Evolutionary conservation across 2,329 filamentous ascomycete genomes (phyloP), one percentile per base, ranked within the genome.

Genomic region (Colletotrichum higginsianum): DNA sequence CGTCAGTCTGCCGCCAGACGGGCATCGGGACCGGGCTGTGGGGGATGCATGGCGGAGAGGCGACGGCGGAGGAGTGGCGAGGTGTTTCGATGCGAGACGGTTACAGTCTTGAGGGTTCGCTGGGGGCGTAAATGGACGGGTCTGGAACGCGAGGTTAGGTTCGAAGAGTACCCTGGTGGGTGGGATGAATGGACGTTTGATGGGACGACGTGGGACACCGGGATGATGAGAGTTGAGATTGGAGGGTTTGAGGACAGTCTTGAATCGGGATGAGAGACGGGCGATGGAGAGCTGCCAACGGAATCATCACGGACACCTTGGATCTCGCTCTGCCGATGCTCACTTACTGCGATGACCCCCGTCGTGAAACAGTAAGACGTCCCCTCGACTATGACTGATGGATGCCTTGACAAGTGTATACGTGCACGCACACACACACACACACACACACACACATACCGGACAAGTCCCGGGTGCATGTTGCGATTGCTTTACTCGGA

Each of bases 1-100:
- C 64, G 65, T 71, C 46, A 68, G 46, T 16, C 58, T 68, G n/a
- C 68, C 68, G 58, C 68, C 58, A n/a, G 50, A 68, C 68, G 68
- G 65, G 4, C 57, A 67, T 2, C 55, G 67, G 21, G 67, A 70
- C 49, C 67, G 67, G 7, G 49, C 7, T n/a, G 61, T 40, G 23
- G 68, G 23, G 50, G 8, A 52, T 23, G 30, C 15, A 58, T 68
- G 65, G 68, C 46, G 63, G 52, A 42, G 49, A 15, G 35, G 53
- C 0, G 15, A 23, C 35, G 35, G 44, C 49, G 55, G 35, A 23
- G 21, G 15, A 42, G 57, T 26, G 64, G 63, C 64, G 21, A 58
- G 18, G 58, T 67, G 44, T 53, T 67, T 62, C 47, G 52, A 38
- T 2, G 56, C 57, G 67, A 61, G 67, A 61, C 44, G 63, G 67